These are phyloP conservation scores for Colletotrichum sojae DNA, from an alignment of 2,329 filamentous ascomycete genomes.

Conservation along the genomic window DNA sequence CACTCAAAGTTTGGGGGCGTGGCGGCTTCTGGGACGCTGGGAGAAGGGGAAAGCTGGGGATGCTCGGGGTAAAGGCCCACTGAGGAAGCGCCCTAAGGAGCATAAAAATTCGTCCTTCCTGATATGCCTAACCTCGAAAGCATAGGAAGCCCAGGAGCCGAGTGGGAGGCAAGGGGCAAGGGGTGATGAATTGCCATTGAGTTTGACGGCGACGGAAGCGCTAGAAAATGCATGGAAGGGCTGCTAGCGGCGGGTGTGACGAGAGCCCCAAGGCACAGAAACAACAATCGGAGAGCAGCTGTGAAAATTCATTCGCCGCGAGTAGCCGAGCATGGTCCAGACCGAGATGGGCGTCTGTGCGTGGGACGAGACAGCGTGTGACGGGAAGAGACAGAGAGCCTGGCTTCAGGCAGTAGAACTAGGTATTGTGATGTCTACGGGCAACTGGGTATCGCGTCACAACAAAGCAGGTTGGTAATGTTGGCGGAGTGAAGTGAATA, in stretches of 20 bases:
- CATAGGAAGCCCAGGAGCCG: no score
- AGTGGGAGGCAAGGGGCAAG: not conserved
- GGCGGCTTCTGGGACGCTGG: slow-evolving; percentile 2
- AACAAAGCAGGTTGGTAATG: no score
- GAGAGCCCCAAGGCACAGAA: not conserved
- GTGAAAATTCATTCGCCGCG: not conserved
- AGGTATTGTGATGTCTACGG: no score
- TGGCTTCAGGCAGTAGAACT: no score
- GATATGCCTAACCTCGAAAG: no score
- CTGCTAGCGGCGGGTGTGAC: not conserved
- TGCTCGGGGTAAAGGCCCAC: slow-evolving; percentile 9
- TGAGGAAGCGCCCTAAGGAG: no score
- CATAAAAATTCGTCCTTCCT: no score
- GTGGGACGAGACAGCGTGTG: no score
- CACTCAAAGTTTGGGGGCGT: not conserved
- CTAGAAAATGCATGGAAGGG: slow-evolving; percentile 37
- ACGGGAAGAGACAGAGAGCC: no score
- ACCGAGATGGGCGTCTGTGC: no score
- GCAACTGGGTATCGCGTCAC: no score
- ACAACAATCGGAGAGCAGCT: not conserved
- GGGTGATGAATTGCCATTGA: not conserved
- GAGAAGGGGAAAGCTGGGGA: slow-evolving; percentile 1
- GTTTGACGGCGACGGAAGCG: slow-evolving; percentile 20
- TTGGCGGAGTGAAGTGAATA: no score
- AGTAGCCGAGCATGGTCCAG: slow-evolving; percentile 11